Base-by-base conservation (phyloP, 2,329 filamentous ascomycete genomes). In the Aureobasidium melanogenum region DNA sequence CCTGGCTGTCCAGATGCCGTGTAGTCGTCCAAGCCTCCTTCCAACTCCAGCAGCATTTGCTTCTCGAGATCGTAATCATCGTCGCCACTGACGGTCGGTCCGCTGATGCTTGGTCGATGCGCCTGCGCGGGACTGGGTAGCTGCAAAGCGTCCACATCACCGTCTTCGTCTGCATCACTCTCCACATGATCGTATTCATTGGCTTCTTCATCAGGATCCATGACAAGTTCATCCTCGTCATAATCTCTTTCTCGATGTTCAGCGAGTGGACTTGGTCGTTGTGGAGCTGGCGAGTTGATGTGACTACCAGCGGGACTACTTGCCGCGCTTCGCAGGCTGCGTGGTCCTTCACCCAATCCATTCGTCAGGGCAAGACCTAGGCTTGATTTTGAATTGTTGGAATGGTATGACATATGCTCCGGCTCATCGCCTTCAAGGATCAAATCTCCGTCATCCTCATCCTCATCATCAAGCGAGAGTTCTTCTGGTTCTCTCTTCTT, bases 321-420 rank as follows among this genome's bases (percentile, higher is more conserved):
- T 8, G 76, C 75, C 0, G 75, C 77, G 63, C 73, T 76, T 17
- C 72, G 73, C 39, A 79, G 69, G 17, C 71, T 75, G 47, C 78
- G 77, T 2, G 77, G 77, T 3, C 76, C 76, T 28, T 69, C 68
- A 24, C 70, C 71, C 1, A 74, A 64, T 28, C 68, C 66, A 2
- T 69, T 69, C 28, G 64, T 64, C 3, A 72, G 59, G 9, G 69
- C 70, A 24, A 70, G 68, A 26, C 54, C 3, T 66, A 66, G 68
- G 69, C 69, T 10, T 65, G 66, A 19, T 59, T 66, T 34, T 54
- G 62, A 32, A 62, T 66, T 32, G 41, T 60, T 50, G 67, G 65
- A 60, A 61, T 69, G 43, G 26, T 59, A 59, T 38, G 44, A 41
- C 6, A 24, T 22, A n/a, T 24, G 43, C 22, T 46, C 30, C 63